phyloP scores from a whole-genome alignment of 163 green algal species.

The Chlamydomonas reinhardtii region DNA sequence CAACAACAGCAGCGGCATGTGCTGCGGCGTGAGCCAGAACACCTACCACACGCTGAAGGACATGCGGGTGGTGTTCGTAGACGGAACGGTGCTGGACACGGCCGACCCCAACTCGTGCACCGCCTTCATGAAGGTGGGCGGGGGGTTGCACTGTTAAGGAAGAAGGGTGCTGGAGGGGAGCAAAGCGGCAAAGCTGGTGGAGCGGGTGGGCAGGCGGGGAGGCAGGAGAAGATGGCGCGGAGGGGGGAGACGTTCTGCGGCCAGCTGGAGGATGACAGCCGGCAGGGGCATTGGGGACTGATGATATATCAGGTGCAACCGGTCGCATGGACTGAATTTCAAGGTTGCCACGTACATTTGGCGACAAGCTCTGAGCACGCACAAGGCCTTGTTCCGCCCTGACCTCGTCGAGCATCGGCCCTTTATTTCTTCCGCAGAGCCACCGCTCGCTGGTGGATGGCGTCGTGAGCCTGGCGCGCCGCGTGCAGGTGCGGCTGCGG shows the following conservation, averaged over 20 bases:
- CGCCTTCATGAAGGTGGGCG: constrained; percentile 81
- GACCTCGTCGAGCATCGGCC: too few relatives aligned
- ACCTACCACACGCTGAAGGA: constrained; percentile 82
- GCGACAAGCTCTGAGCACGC: too few relatives aligned
- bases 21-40: constrained; percentile 94
- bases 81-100: constrained; percentile 97
- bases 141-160: not conserved
- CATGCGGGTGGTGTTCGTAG: constrained; percentile 93
- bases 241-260: too few relatives aligned
- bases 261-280: too few relatives aligned
- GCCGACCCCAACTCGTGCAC: constrained; percentile 78
- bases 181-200: too few relatives aligned
- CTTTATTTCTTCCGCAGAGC: constrained; percentile 59
- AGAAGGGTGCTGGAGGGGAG: too few relatives aligned
- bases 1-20: constrained; percentile 99
- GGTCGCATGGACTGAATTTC: too few relatives aligned
- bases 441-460: constrained; percentile 83
- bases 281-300: too few relatives aligned
- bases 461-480: constrained; percentile 79
- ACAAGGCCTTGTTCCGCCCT: too few relatives aligned
- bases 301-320: too few relatives aligned
- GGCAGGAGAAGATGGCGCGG: too few relatives aligned
- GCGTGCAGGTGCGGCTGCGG: constrained; percentile 69
- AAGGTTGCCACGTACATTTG: too few relatives aligned
- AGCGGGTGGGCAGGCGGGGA: not conserved